These are phyloP conservation scores for Apiotrichum gamsii DNA, from an alignment of 1,284 basidiomycete species.

Conservation along the genomic window DNA sequence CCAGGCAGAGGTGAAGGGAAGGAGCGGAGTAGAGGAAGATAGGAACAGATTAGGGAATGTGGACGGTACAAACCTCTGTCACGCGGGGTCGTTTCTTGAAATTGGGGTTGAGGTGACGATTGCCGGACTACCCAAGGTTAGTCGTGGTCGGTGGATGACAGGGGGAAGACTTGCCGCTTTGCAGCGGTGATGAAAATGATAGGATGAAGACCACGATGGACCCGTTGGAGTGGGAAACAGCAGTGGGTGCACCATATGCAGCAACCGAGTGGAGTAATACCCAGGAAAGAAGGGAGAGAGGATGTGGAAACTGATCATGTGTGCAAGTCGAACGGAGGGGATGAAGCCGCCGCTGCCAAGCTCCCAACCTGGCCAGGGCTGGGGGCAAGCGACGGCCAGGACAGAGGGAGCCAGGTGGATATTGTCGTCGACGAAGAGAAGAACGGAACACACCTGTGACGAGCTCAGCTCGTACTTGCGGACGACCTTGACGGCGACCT, in stretches of 20 bases:
- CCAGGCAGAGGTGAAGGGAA: not conserved
- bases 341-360: conserved; percentile 22
- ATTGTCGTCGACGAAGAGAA: too few species aligned
- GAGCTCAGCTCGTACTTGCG: conserved; percentile 93
- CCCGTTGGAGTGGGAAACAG: too few species aligned
- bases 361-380: conserved; percentile 39
- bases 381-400: conserved; percentile 24
- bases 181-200: too few species aligned
- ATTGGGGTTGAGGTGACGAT: conserved; percentile 83
- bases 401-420: not conserved
- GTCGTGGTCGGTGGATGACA: not conserved
- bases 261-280: too few species aligned
- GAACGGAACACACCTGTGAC: conserved; percentile 73
- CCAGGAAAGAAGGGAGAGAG: conserved; percentile 18
- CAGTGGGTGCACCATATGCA: too few species aligned
- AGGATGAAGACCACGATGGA: too few species aligned
- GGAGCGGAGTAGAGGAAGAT: not conserved
- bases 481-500: conserved; percentile 95
- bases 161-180: too few species aligned
- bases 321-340: too few species aligned
- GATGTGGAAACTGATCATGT: too few species aligned
- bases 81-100: conserved; percentile 91
- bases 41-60: not conserved
- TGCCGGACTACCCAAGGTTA: conserved; percentile 59
- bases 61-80: conserved; percentile 69